phyloP scores from a whole-genome alignment of 345 rosid species.

The Melastoma malabathricum region DNA sequence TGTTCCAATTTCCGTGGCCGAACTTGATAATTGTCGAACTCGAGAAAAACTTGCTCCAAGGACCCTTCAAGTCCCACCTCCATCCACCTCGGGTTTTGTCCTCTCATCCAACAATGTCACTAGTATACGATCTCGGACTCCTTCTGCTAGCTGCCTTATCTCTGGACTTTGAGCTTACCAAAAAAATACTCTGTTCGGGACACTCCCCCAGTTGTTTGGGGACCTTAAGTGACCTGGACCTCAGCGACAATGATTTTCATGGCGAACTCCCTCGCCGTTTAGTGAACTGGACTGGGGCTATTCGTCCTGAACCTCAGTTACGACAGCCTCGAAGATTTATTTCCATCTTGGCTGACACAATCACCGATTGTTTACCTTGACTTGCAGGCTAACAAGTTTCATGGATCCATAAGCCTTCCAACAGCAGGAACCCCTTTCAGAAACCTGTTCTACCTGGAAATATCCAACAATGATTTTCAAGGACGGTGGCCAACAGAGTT shows the following conservation, averaged over 20 bases:
- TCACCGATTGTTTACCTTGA: conserved; percentile 6
- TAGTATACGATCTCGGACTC: neutral
- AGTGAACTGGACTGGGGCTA: conserved; percentile 1
- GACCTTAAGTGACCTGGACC: neutral
- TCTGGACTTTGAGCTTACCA: neutral
- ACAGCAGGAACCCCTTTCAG: too few species aligned
- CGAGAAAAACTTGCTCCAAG: too few species aligned
- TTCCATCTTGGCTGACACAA: conserved; percentile 6
- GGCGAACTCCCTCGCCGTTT: conserved; percentile 10
- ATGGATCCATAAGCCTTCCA: conserved; percentile 9
- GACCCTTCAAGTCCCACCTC: too few species aligned
- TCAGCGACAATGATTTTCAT: too few species aligned
- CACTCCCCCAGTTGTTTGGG: too few species aligned
- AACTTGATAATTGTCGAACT: too few species aligned
- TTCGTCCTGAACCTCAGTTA: neutral
- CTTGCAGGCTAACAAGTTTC: conserved; percentile 11
- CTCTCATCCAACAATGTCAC: neutral
- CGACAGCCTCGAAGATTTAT: conserved; percentile 8
- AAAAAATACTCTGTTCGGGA: too few species aligned
- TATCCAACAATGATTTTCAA: too few species aligned
- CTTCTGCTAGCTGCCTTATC: neutral
- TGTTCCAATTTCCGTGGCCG: neutral
- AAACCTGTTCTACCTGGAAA: too few species aligned
- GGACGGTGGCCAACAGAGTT: too few species aligned
- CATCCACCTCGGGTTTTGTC: too few species aligned